Evolutionary conservation across 2,329 filamentous ascomycete species (phyloP), one percentile per base, ranked within the genome.

Genomic region (Sarocladium strictum): DNA sequence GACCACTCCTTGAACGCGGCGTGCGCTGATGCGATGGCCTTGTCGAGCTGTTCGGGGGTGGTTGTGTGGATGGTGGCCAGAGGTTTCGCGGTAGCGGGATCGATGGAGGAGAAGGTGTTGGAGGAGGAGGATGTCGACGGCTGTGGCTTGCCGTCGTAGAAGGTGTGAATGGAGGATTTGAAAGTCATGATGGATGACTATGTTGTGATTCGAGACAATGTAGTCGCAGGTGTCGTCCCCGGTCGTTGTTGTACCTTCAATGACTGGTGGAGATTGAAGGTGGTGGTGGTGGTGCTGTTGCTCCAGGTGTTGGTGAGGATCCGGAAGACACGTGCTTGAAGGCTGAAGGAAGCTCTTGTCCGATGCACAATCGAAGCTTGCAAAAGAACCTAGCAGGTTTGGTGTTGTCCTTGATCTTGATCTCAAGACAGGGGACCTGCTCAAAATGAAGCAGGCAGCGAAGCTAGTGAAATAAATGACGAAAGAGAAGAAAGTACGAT

Each of bases 1-100:
- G 89, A 90, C 90, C 90, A 96, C 35, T 76, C 72, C 2, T 80
- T 77, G 67, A 96, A 95, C 1, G 89, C 90, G 32, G 75, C 74
- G 55, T 84, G 75, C 38, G 88, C 90, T 38, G 89, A 85, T 54
- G 78, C 70, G 59, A 96, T 77, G 43, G 90, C 89, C 15, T 82
- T 78, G 66, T 94, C 83, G 65, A 94, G 76, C 63, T 90, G 83
- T 55, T 76, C 66, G 21, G 75, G 69, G 0, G 88, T 85, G 17
- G 89, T 87, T 32, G 81, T 76, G 70, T 89, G 82, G 65, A 96
- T 83, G 60, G 85, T 83, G 59, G 87, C 87, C 52, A 93, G 69
- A 5, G 85, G 78, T 58, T 80, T 74, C 55, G 78, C 83, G 40
- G 83, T 91, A 51, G 89, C 83, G 37, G 90, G 90, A 66, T 94